Percentiles rank a stretch among this genome's conserved stretches.
phyloP scores from a whole-genome alignment of 2,329 filamentous ascomycete genomes.

The Colletotrichum costaricense region DNA sequence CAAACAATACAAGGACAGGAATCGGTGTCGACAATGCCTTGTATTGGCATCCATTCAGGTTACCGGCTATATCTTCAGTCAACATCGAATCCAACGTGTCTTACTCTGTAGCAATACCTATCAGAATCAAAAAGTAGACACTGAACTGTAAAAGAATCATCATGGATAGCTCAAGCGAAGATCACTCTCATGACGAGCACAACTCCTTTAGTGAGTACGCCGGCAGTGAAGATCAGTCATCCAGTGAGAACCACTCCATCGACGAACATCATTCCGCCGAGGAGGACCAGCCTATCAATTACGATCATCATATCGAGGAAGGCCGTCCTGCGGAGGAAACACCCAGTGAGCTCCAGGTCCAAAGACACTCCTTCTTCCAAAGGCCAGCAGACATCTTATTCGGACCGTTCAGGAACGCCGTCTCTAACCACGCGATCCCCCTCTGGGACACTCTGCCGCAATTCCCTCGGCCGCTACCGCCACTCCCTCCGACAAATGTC shows the following conservation, averaged over 20 bases:
- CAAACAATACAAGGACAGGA: not conserved
- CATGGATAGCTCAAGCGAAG: not conserved
- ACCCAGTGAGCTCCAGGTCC: not conserved
- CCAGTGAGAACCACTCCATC: too few relatives aligned
- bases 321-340: not conserved
- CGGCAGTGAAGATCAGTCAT: too few relatives aligned
- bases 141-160: not conserved
- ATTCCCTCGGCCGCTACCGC: too few relatives aligned
- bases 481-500: not conserved
- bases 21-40: not conserved
- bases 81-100: not conserved
- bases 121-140: not conserved
- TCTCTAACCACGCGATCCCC: not conserved
- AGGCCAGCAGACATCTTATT: not conserved
- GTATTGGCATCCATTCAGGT: not conserved
- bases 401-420: not conserved
- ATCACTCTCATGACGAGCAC: too few relatives aligned
- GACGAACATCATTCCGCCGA: not conserved
- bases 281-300: not conserved
- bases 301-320: too few relatives aligned
- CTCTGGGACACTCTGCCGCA: not conserved
- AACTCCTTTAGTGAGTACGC: too few relatives aligned
- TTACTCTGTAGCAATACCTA: not conserved
- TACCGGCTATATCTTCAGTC: not conserved
- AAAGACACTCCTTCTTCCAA: not conserved